Evolutionary conservation across 495 filamentous ascomycete species (phyloP).

Genomic region (Zalerion maritima): DNA sequence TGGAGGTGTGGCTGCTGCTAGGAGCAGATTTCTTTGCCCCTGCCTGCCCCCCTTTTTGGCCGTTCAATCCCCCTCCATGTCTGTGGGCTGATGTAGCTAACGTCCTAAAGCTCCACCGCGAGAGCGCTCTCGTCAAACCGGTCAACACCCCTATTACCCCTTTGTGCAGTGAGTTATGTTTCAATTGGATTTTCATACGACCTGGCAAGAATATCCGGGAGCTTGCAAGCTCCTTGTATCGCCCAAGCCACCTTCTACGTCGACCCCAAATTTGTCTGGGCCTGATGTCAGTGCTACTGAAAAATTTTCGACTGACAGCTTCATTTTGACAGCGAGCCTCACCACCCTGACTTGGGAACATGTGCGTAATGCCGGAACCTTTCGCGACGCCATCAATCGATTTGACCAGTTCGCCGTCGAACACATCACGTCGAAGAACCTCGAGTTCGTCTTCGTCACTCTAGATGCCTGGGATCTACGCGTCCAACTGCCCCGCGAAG

Average conservation of each 20-base stretch:
- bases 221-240: constrained; percentile 2
- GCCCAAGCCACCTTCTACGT: constrained; percentile 5
- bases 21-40: no score
- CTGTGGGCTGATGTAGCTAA: no score
- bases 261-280: neutral
- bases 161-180: constrained; percentile 74
- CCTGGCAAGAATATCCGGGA: neutral
- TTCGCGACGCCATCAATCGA: constrained; percentile 88
- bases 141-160: constrained; percentile 98
- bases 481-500: constrained; percentile 92
- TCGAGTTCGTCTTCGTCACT: constrained; percentile 95
- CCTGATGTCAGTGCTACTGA: neutral
- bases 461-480: constrained; percentile 97
- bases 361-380: constrained; percentile 88
- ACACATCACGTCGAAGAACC: constrained; percentile 66
- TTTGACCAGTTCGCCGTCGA: constrained; percentile 88
- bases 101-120: constrained; percentile 90
- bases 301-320: constrained; percentile 13
- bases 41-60: no score
- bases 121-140: constrained; percentile 93
- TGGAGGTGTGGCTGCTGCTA: no score
- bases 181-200: constrained; percentile 6
- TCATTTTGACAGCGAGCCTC: constrained; percentile 56
- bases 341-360: constrained; percentile 98
- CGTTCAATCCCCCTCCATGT: no score